Base-by-base conservation (phyloP, 1,284 basidiomycete species). In the Trichosporon ovoides region DNA sequence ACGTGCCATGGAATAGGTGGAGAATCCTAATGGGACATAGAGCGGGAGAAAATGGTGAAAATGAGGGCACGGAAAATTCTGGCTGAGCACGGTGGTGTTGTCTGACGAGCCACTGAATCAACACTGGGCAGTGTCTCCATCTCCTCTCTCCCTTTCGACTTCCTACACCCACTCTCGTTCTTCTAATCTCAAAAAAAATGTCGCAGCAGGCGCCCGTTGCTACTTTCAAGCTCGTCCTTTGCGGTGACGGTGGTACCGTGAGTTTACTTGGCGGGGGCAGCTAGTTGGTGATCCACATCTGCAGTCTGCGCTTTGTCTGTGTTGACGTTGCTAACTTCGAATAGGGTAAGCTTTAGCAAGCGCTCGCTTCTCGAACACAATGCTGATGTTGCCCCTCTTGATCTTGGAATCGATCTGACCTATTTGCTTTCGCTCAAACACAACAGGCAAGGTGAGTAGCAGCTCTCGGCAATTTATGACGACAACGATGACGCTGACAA, bases 211-310 rank as follows among this genome's bases (percentile, higher is more conserved):
- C 92, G 68, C 34, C 43, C 50, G 53, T 52, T 34, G 92, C 96
- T 54, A 93, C 92, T 64, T 99, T 98, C 85, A 98, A 99, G 83
- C 91, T 99, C 77, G 95, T 98, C 65, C 74, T 78, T 38, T 94
- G 97, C 72, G 94, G 95, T 74, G 95, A 98, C 76, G 95, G 95
- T 80, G 95, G 95, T 78, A 98, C 95, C 62, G 95, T 93, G 71
- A 94, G 74, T 71, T 33, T 24, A 7, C 31, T 24, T 55, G 33
- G 33, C 34, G 34, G 51, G 12, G 38, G 20, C 10, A 28, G 16
- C 28, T n/a, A n/a, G n/a, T n/a, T 33, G 22, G 40, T 51, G n/a
- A n/a, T 16, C 24, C 28, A 11, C 22, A 43, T 53, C 28, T 18
- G 24, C 19, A 20, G 10, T 24, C 19, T 6, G 10, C 20, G 35